phyloP scores from a whole-genome alignment of 768 basidiomycete species.

The Hortiboletus campestris region DNA sequence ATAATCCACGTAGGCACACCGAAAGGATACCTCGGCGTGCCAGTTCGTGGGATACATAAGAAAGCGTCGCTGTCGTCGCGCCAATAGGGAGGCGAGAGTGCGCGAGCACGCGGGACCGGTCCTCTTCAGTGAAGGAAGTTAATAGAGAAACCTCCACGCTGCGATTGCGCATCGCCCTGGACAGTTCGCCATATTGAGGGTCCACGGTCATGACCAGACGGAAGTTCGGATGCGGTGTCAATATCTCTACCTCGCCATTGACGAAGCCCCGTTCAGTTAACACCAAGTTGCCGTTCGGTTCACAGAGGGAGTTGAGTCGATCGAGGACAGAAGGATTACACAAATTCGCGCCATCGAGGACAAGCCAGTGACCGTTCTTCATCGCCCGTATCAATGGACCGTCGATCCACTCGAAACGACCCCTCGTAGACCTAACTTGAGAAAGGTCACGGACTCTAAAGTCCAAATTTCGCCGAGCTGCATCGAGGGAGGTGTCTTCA shows the following conservation, averaged over 20 bases:
- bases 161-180: constrained; percentile 97
- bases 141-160: constrained; percentile 79
- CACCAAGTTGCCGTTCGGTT: constrained; percentile 76
- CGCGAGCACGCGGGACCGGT: constrained; percentile 45
- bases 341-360: constrained; percentile 90
- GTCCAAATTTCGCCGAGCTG: constrained; percentile 13
- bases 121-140: constrained; percentile 39
- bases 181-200: constrained; percentile 88
- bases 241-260: constrained; percentile 66
- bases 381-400: constrained; percentile 87
- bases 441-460: constrained; percentile 23
- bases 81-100: constrained; percentile 48
- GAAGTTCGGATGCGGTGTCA: constrained; percentile 86
- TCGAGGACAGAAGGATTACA: constrained; percentile 96
- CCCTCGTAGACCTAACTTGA: constrained; percentile 31
- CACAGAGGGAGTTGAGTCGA: constrained; percentile 94
- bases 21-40: constrained; percentile 25
- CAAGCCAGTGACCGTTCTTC: constrained; percentile 83
- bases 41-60: constrained; percentile 20
- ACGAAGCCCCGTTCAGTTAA: constrained; percentile 89
- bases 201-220: constrained; percentile 93
- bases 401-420: constrained; percentile 92
- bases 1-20: neutral
- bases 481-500: constrained; percentile 11
- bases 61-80: constrained; percentile 2